Evolutionary conservation across 192 early-diverging fungal genomes (phyloP).

Genomic region (Gryganskiella cystojenkinii): DNA sequence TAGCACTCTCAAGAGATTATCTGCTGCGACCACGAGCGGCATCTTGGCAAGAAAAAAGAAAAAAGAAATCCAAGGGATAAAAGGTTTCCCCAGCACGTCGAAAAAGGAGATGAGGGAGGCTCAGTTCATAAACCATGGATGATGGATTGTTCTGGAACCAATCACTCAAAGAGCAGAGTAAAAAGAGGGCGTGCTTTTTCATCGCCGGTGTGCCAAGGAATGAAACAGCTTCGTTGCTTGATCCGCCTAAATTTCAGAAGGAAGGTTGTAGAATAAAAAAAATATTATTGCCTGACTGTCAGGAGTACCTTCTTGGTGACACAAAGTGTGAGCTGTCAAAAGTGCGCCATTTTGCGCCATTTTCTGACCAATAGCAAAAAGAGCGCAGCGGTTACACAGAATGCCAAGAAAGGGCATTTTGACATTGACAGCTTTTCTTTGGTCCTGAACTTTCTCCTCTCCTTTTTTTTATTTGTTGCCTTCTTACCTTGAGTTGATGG

Average conservation of each 20-base stretch:
- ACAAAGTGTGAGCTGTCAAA: conserved; percentile 26
- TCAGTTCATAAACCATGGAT: too few relatives aligned
- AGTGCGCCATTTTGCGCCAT: conserved; percentile 38
- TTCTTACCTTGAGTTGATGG: conserved; percentile 43
- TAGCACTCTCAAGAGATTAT: too few relatives aligned
- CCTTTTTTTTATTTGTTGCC: not conserved
- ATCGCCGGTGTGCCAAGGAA: conserved; percentile 52
- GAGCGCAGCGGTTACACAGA: not conserved
- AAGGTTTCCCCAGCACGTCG: too few relatives aligned
- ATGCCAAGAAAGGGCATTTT: too few relatives aligned
- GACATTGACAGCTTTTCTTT: too few relatives aligned
- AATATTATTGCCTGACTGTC: not conserved
- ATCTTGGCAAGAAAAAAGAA: too few relatives aligned
- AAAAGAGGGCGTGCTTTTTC: conserved; percentile 2
- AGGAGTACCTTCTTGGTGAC: conserved; percentile 11
- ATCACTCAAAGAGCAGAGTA: too few relatives aligned
- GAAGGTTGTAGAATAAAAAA: not conserved
- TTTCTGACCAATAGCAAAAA: not conserved
- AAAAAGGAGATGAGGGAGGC: too few relatives aligned
- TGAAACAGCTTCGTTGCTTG: conserved; percentile 48
- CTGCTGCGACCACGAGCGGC: too few relatives aligned
- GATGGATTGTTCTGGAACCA: too few relatives aligned
- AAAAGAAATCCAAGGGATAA: too few relatives aligned
- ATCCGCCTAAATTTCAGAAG: conserved; percentile 15
- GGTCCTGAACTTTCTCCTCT: not conserved